Evolutionary conservation across 2,329 filamentous ascomycete genomes (phyloP).

Genomic region (Dryadomyces quercivorus): DNA sequence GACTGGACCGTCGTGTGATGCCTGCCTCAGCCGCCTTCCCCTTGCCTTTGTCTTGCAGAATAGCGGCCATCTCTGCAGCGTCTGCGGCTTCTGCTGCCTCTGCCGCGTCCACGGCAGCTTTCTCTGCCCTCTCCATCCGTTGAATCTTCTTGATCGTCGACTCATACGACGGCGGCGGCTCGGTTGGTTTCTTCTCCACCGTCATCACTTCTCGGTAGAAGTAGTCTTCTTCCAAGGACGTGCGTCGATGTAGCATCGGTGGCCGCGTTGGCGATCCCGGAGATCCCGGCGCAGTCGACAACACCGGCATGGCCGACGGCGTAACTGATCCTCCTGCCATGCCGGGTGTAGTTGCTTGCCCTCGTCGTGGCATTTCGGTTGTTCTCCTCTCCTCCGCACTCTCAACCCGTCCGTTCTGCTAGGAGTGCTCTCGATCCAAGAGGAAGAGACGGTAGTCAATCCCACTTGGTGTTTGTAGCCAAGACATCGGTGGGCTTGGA

Average conservation of each 20-base stretch:
- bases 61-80: not conserved
- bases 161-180: constrained; percentile 35
- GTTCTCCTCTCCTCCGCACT: too few species aligned
- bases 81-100: not conserved
- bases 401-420: too few species aligned
- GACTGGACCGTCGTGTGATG: not conserved
- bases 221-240: constrained; percentile 44
- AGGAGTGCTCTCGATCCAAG: too few species aligned
- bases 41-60: constrained; percentile 3
- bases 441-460: too few species aligned
- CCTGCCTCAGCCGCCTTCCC: constrained; percentile 1
- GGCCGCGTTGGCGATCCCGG: constrained; percentile 5
- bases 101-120: not conserved
- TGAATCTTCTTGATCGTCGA: constrained; percentile 16
- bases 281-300: not conserved
- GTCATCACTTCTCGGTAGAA: constrained; percentile 41
- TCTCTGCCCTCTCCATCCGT: not conserved
- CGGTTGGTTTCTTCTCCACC: constrained; percentile 27
- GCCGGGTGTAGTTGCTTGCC: too few species aligned
- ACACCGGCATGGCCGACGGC: not conserved
- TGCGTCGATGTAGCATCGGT: constrained; percentile 26
- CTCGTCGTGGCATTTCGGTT: too few species aligned
- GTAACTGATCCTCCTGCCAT: too few species aligned
- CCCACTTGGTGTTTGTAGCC: too few species aligned
- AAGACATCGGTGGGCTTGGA: not conserved